Conservation (phyloP, 2,329 filamentous ascomycete species). For the Talaromyces sp. region DNA sequence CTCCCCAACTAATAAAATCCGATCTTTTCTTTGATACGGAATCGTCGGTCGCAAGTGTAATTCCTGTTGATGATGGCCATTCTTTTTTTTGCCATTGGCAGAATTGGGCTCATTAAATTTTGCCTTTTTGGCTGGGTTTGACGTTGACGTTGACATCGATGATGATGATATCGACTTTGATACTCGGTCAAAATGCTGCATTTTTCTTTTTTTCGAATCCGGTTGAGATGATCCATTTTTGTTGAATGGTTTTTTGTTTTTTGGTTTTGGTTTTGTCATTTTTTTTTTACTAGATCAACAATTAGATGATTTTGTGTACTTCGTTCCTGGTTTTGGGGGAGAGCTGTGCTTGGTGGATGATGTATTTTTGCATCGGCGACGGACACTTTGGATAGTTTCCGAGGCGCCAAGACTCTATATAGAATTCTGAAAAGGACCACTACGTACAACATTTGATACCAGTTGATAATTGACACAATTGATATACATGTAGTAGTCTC, state of each 20-base stretch:
- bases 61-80: conserved; percentile 11
- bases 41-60: conserved; percentile 25
- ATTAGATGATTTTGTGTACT: neutral
- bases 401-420: neutral
- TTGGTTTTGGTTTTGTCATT: conserved; percentile 13
- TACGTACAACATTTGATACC: neutral
- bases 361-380: neutral
- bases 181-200: conserved; percentile 11
- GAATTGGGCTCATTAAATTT: neutral
- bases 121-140: conserved; percentile 4
- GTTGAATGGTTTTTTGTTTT: conserved; percentile 3
- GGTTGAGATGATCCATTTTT: conserved; percentile 20
- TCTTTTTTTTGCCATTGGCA: neutral
- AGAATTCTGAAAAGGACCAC: too few species aligned
- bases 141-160: neutral
- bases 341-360: neutral
- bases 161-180: conserved; percentile 4
- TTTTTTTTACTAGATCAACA: neutral
- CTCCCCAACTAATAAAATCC: conserved; percentile 42
- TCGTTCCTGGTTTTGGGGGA: neutral
- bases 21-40: conserved; percentile 38
- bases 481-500: too few species aligned
- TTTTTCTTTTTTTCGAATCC: conserved; percentile 11
- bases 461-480: too few species aligned
- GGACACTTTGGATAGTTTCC: neutral